Base-by-base conservation (phyloP, 345 rosid genomes). In the Brassica rapa region DNA sequence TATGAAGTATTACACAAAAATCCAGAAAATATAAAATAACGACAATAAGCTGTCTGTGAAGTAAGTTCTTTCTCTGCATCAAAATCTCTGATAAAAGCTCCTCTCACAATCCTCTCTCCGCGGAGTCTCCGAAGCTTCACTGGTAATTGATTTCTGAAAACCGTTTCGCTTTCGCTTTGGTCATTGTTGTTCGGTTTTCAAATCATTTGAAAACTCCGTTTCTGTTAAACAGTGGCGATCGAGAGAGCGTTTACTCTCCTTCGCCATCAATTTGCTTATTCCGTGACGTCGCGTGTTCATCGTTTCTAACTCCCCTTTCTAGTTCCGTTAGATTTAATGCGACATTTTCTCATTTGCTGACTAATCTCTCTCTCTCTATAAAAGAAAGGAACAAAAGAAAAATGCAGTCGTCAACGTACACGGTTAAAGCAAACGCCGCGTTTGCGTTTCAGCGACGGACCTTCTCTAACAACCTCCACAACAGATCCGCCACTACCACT, bases 121-220 rank as follows among this genome's bases (percentile, higher is more conserved):
- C 97, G 89, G 91, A 84, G 69, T 81, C 71, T 62, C 79, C 91
- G 35, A 85, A 76, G 89, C 79, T 68, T 35, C 43, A 35, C 75
- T 30, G 74, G 67, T 72, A 72, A n/a, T n/a, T n/a, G n/a, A n/a
- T n/a, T n/a, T n/a, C n/a, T n/a, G n/a, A n/a, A n/a, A n/a, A n/a
- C n/a, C n/a, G n/a, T n/a, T n/a, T n/a, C n/a, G n/a, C 53, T 60
- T 32, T 46, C 77, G 32, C 51, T 33, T 33, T 57, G 9, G 16
- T 39, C 35, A 16, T 8, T 16, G 35, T 30, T 53, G 4, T 71
- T 62, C 11, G n/a, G 8, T 49, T 14, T 21, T 8, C 29, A 32
- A 16, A 41, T 78, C 71, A 24, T 33, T 39, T 27, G 5, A 24
- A 37, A 2, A 39, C 46, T 67, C 59, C 29, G 19, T 21, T 63